Evolutionary conservation across 768 basidiomycete genomes (phyloP).

Genomic region (Hygrocybe punicea): DNA sequence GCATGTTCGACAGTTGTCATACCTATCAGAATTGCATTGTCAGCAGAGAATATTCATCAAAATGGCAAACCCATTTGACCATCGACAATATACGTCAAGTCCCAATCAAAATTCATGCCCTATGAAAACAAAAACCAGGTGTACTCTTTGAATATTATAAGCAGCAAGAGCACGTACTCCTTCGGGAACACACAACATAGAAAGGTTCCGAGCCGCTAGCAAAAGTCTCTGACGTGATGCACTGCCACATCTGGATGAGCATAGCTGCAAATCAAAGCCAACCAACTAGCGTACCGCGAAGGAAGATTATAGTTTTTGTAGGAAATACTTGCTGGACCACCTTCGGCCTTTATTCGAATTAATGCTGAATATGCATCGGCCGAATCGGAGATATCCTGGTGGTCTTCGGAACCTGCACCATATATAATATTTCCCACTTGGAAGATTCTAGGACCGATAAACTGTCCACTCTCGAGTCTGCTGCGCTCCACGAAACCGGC

Average conservation of each 20-base stretch:
- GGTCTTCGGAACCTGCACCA: constrained; percentile 44
- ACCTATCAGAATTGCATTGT: constrained; percentile 38
- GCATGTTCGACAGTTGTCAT: constrained; percentile 78
- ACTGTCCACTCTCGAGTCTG: constrained; percentile 63
- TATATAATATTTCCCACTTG: constrained; percentile 66
- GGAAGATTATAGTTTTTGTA: constrained; percentile 80
- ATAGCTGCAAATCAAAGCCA: background rate
- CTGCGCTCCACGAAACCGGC: constrained; percentile 63
- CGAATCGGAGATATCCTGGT: constrained; percentile 62
- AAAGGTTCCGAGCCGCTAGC: constrained; percentile 55
- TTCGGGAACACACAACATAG: constrained; percentile 72
- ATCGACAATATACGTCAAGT: constrained; percentile 74
- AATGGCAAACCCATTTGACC: constrained; percentile 36
- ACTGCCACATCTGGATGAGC: constrained; percentile 7
- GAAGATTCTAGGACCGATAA: constrained; percentile 70
- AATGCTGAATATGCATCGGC: constrained; percentile 65
- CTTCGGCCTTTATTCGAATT: constrained; percentile 66
- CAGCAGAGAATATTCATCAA: background rate
- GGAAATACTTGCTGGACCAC: constrained; percentile 64
- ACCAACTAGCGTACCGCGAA: constrained; percentile 43
- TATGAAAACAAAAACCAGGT: background rate
- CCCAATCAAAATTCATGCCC: constrained; percentile 80
- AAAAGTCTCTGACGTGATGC: constrained; percentile 68
- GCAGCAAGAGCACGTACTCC: constrained; percentile 29
- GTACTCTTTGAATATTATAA: background rate